Percentiles rank a stretch among this genome's conserved stretches.
Evolutionary conservation across 345 rosid species (phyloP).

Genomic region (Pistacia vera): DNA sequence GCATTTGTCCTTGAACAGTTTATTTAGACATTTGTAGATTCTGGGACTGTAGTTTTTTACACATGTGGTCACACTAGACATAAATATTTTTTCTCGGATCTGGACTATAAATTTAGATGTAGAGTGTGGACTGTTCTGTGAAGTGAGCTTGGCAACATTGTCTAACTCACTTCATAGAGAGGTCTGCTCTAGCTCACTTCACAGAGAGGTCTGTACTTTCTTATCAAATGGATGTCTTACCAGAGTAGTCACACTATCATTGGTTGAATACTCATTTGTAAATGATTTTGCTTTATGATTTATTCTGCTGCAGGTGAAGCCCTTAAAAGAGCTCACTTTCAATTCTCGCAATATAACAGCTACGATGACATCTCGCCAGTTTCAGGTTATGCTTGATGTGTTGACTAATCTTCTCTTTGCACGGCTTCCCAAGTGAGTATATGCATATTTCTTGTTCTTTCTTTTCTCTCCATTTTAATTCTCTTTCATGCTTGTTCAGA

Average conservation of each 20-base stretch:
- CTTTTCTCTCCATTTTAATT: neutral
- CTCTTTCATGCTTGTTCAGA: neutral
- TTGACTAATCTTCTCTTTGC: slow-evolving; percentile 98
- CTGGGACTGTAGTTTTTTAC: neutral
- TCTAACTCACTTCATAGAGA: no score
- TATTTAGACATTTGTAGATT: slow-evolving; percentile 15
- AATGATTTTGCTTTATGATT: slow-evolving; percentile 21
- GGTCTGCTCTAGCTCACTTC: no score
- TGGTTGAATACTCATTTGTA: neutral
- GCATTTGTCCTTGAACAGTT: neutral
- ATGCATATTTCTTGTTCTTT: slow-evolving; percentile 19
- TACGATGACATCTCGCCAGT: slow-evolving; percentile 96
- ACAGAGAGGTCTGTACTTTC: no score
- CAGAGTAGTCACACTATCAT: neutral
- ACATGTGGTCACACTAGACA: no score
- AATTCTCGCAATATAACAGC: slow-evolving; percentile 85
- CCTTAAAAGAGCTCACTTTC: slow-evolving; percentile 92
- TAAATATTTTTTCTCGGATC: no score
- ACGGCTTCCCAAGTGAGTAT: slow-evolving; percentile 91
- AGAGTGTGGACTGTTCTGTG: no score
- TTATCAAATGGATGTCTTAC: neutral
- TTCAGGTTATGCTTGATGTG: slow-evolving; percentile 97
- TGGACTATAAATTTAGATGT: no score
- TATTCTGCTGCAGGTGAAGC: slow-evolving; percentile 73
- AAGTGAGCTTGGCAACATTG: no score